phyloP scores from a whole-genome alignment of 1,139 yeast genomes.

The Suhomyces panamericanus region DNA sequence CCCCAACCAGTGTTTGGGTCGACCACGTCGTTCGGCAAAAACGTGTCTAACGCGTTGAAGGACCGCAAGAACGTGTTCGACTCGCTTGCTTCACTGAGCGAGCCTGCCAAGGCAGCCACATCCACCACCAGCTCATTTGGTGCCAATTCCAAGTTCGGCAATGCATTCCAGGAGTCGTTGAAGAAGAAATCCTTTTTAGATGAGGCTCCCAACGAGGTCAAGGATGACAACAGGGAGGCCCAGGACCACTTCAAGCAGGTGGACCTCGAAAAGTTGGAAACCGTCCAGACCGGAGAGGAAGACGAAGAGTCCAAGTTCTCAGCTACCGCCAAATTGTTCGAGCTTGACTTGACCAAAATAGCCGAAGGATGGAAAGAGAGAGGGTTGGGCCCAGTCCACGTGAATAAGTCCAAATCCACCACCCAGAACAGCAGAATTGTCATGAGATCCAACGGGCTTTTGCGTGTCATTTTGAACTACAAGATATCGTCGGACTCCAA shows the following conservation, averaged over 20 bases:
- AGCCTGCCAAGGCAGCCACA: conserved; percentile 3
- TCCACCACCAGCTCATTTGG: conserved; percentile 44
- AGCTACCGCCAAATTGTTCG: conserved; percentile 78
- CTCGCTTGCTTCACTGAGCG: conserved; percentile 18
- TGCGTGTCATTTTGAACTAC: conserved; percentile 78
- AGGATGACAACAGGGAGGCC: conserved; percentile 4
- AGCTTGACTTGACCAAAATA: conserved; percentile 62
- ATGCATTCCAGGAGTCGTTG: conserved; percentile 54
- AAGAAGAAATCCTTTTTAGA: conserved; percentile 59
- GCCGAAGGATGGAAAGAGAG: conserved; percentile 92
- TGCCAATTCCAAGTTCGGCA: conserved; percentile 56
- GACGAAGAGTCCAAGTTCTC: conserved; percentile 69
- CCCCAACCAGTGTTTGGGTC: conserved; percentile 45
- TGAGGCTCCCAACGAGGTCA: conserved; percentile 21
- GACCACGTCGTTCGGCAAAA: conserved; percentile 58
- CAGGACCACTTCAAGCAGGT: conserved; percentile 50
- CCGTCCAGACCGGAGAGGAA: conserved; percentile 86
- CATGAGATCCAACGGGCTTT: conserved; percentile 88
- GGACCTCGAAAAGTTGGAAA: conserved; percentile 52
- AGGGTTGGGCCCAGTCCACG: conserved; percentile 84
- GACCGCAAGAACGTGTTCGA: conserved; percentile 41
- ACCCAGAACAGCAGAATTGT: conserved; percentile 54
- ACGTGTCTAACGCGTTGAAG: conserved; percentile 24
- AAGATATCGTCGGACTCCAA: conserved; percentile 60
- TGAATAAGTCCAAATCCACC: conserved; percentile 55